Conservation (phyloP, 139 green algal genomes). For the Astrephomene gubernaculifera region DNA sequence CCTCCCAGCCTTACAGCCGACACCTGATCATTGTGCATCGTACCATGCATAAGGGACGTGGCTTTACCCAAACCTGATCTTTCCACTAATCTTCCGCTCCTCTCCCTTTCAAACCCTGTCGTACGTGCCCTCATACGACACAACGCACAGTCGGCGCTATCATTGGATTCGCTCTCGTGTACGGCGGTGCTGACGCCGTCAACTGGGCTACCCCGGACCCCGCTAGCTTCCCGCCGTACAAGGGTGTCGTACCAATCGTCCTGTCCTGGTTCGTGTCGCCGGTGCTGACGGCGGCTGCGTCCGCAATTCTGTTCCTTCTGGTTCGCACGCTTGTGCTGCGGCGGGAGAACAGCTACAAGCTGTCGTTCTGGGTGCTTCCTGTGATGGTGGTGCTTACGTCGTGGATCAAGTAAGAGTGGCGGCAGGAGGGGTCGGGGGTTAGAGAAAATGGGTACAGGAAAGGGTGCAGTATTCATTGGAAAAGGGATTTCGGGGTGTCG, state of each 20-base stretch:
- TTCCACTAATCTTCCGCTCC: background rate
- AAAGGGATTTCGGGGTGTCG: too few species aligned
- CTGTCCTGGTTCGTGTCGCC: constrained; percentile 76
- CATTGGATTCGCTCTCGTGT: constrained; percentile 42
- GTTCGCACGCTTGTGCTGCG: constrained; percentile 56
- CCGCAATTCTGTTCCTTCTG: constrained; percentile 56
- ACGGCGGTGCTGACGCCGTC: constrained; percentile 35
- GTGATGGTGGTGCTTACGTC: constrained; percentile 58
- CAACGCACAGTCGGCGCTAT: constrained; percentile 48
- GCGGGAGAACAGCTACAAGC: constrained; percentile 49
- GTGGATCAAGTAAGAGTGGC: constrained; percentile 46
- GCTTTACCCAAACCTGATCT: too few species aligned
- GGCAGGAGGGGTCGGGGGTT: too few species aligned
- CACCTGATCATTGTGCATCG: too few species aligned
- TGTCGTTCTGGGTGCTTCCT: constrained; percentile 65
- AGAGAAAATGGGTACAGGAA: too few species aligned
- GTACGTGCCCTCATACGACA: too few species aligned
- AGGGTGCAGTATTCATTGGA: too few species aligned
- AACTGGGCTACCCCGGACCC: constrained; percentile 33
- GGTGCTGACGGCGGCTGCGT: constrained; percentile 56
- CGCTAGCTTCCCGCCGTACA: constrained; percentile 58
- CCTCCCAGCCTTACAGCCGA: too few species aligned
- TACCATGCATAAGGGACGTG: too few species aligned
- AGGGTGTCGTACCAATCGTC: constrained; percentile 58
- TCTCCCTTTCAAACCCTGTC: background rate